phyloP scores from a whole-genome alignment of 345 rosid species.

The Murraya koenigii region DNA sequence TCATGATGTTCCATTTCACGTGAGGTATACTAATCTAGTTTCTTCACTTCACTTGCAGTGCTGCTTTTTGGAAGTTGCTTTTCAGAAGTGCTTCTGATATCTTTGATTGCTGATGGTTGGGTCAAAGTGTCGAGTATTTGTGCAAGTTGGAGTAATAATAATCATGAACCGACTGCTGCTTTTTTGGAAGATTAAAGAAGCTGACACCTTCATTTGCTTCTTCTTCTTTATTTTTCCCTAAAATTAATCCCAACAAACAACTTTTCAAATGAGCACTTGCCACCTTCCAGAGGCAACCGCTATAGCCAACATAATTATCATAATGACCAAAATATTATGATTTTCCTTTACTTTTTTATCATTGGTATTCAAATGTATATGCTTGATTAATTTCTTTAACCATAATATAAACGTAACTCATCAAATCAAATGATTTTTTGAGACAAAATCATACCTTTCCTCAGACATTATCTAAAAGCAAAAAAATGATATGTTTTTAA shows the following conservation, averaged over 20 bases:
- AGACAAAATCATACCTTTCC: background rate
- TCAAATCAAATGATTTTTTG: background rate
- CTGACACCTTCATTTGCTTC: no score
- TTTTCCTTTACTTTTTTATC: background rate
- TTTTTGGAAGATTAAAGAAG: conserved; percentile 1
- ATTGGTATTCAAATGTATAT: background rate
- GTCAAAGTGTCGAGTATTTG: background rate
- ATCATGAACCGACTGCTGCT: background rate
- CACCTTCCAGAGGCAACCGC: background rate
- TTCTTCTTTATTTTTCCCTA: no score
- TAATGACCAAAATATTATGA: background rate
- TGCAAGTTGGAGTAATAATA: conserved; percentile 13
- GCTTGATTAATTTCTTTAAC: background rate
- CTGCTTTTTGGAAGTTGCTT: background rate
- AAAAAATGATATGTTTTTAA: background rate
- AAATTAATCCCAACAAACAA: background rate
- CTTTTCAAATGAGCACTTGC: background rate
- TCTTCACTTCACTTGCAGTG: background rate
- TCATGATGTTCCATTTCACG: background rate
- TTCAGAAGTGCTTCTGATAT: background rate
- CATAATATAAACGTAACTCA: background rate
- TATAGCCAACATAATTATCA: background rate
- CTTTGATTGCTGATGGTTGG: background rate
- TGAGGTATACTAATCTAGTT: background rate
- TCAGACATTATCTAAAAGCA: background rate